These are phyloP conservation scores for Blastobotrys malaysiensis DNA, from an alignment of 1,139 yeast genomes.

Conservation along the genomic window DNA sequence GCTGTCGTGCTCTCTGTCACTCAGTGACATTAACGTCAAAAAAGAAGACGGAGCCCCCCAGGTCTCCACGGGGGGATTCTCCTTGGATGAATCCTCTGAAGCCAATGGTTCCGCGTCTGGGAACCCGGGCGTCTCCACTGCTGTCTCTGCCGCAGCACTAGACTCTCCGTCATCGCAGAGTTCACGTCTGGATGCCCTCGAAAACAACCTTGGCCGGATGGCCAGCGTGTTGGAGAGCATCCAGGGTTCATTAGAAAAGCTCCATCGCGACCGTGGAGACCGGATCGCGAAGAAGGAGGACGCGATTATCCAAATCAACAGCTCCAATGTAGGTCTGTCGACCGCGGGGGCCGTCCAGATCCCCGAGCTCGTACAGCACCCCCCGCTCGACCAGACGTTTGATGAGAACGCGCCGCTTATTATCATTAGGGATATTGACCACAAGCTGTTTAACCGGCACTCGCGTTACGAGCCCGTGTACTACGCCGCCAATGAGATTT, in stretches of 20 bases:
- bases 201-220: background rate
- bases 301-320: background rate
- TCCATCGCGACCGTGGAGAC: background rate
- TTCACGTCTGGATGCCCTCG: background rate
- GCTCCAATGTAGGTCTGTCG: background rate
- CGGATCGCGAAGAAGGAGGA: background rate
- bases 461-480: slow-evolving; percentile 31
- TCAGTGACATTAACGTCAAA: background rate
- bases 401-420: slow-evolving; percentile 36
- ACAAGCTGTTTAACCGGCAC: slow-evolving; percentile 35
- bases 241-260: background rate
- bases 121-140: background rate
- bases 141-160: background rate
- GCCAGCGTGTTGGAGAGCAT: slow-evolving; percentile 1
- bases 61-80: slow-evolving; percentile 1
- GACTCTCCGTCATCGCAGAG: background rate
- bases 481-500: slow-evolving; percentile 36
- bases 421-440: slow-evolving; percentile 40
- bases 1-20: slow-evolving; percentile 40
- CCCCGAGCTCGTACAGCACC: background rate
- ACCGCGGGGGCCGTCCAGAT: background rate
- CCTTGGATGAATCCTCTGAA: background rate
- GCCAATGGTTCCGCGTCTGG: background rate
- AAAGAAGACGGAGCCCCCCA: slow-evolving; percentile 3
- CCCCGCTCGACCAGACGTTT: background rate